A percentile compares a stretch with the other conserved stretches of the same genome.
phyloP scores from a whole-genome alignment of 805 yeast genomes.

The Pichia kluyveri region DNA sequence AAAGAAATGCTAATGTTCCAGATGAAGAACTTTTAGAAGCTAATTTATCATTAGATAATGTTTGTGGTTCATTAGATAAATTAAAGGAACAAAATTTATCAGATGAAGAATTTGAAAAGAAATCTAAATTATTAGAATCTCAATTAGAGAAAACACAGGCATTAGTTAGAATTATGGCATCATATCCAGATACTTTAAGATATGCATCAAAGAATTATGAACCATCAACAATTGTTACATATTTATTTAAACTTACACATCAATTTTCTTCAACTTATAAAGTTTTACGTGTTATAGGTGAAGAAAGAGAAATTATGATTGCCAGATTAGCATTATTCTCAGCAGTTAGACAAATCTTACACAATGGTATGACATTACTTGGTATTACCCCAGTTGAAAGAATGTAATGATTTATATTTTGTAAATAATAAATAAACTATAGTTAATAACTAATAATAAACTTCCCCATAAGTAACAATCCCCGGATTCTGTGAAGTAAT shows the following conservation, averaged over 20 bases:
- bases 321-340: constrained; percentile 90
- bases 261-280: constrained; percentile 95
- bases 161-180: constrained; percentile 70
- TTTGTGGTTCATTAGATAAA: constrained; percentile 22
- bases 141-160: constrained; percentile 32
- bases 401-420: constrained; percentile 45
- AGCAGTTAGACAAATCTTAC: constrained; percentile 81
- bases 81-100: constrained; percentile 16
- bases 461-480: too few species aligned
- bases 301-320: constrained; percentile 71
- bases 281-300: constrained; percentile 94
- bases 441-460: too few species aligned
- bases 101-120: constrained; percentile 23
- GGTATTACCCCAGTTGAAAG: constrained; percentile 98
- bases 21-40: constrained; percentile 20
- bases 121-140: constrained; percentile 21
- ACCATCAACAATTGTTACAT: constrained; percentile 91
- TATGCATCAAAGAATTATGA: constrained; percentile 78
- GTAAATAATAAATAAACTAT: neutral
- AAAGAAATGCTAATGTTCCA: constrained; percentile 65
- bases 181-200: constrained; percentile 84
- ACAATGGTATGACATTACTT: constrained; percentile 81
- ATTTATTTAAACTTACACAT: constrained; percentile 85
- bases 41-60: constrained; percentile 22
- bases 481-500: too few species aligned